Percentiles rank a stretch among this genome's conserved stretches.
Evolutionary conservation across 1,139 yeast genomes (phyloP).

Genomic region (Schizosaccharomyces versatilis): DNA sequence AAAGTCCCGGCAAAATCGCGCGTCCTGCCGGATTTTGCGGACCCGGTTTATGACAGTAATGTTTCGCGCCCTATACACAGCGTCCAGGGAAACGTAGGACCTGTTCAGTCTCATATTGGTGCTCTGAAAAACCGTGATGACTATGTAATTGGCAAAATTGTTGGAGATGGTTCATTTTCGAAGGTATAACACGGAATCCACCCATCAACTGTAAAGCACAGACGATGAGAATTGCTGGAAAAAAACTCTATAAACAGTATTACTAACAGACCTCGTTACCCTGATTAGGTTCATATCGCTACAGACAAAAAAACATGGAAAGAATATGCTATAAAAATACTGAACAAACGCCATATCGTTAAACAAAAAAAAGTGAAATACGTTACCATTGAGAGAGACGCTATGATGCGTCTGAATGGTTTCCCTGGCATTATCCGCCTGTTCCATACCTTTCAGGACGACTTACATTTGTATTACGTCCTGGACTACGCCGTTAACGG

Average conservation of each 20-base stretch:
- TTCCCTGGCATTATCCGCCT: slow-evolving; percentile 76
- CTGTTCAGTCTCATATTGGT: not conserved
- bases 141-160: slow-evolving; percentile 61
- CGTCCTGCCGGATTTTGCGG: not conserved
- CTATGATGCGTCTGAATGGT: slow-evolving; percentile 61
- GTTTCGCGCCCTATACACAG: not conserved
- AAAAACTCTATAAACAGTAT: too few relatives aligned
- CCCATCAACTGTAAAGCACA: not conserved
- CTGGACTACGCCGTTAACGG: slow-evolving; percentile 87
- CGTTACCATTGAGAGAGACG: slow-evolving; percentile 86
- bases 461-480: slow-evolving; percentile 68
- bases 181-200: slow-evolving; percentile 21
- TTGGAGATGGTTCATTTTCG: slow-evolving; percentile 93
- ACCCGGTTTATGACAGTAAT: not conserved
- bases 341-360: slow-evolving; percentile 82
- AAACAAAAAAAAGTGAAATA: slow-evolving; percentile 87
- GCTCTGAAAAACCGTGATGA: slow-evolving; percentile 25
- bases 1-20: too few relatives aligned
- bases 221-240: too few relatives aligned
- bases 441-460: slow-evolving; percentile 86
- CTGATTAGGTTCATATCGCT: slow-evolving; percentile 22
- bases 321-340: slow-evolving; percentile 72
- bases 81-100: not conserved
- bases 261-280: too few relatives aligned
- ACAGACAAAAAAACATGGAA: slow-evolving; percentile 50